These are phyloP conservation scores for Aspergillus avenaceus DNA, from an alignment of 495 filamentous ascomycete species.

Conservation along the genomic window DNA sequence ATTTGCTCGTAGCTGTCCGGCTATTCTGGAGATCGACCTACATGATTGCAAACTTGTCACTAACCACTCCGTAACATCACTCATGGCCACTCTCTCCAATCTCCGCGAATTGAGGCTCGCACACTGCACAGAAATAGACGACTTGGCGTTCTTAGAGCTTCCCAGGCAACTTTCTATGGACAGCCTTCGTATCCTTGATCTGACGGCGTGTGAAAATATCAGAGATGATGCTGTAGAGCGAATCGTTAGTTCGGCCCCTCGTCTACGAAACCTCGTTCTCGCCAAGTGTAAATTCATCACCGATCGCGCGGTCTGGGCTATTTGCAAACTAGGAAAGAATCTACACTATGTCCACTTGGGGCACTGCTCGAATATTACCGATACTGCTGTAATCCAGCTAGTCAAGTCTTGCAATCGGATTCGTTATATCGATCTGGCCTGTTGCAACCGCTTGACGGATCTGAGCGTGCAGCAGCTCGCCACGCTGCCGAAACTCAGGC, in stretches of 20 bases:
- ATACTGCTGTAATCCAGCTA: constrained; percentile 75
- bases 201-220: constrained; percentile 80
- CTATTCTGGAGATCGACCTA: constrained; percentile 94
- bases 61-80: constrained; percentile 71
- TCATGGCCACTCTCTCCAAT: constrained; percentile 70
- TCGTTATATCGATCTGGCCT: constrained; percentile 94
- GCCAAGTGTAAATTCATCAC: constrained; percentile 93
- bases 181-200: constrained; percentile 85
- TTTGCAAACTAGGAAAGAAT: constrained; percentile 88
- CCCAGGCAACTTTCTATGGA: constrained; percentile 67
- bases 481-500: constrained; percentile 81
- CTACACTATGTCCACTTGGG: constrained; percentile 94
- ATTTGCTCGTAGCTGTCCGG: constrained; percentile 81
- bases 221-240: constrained; percentile 82
- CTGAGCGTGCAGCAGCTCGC: constrained; percentile 80
- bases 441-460: constrained; percentile 88
- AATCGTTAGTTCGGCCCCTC: constrained; percentile 80
- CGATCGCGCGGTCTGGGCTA: constrained; percentile 80
- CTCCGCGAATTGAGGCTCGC: constrained; percentile 86
- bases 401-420: constrained; percentile 88
- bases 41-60: constrained; percentile 78
- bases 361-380: constrained; percentile 88
- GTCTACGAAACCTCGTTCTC: constrained; percentile 86
- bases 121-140: constrained; percentile 77
- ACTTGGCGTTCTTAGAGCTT: constrained; percentile 81